A percentile compares a stretch with the other conserved stretches of the same genome.
Conservation (phyloP, 2,329 filamentous ascomycete species). For the Myotisia sp. region DNA sequence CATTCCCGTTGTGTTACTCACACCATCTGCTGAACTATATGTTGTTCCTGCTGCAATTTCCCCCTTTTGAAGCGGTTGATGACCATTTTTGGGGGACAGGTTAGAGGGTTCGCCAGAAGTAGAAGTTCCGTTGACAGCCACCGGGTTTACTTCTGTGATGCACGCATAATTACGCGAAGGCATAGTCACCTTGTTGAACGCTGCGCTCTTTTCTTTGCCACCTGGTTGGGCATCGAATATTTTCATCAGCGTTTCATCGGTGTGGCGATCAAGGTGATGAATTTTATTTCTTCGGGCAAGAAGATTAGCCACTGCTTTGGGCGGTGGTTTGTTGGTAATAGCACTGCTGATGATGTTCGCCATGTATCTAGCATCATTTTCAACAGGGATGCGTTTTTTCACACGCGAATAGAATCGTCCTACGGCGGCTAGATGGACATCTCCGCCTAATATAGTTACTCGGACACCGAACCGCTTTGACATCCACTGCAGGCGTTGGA, state of each 20-base stretch:
- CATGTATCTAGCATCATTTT: slow-evolving; percentile 49
- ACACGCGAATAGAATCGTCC: slow-evolving; percentile 52
- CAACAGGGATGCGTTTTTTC: slow-evolving; percentile 40
- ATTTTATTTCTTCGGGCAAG: slow-evolving; percentile 51
- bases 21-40: slow-evolving; percentile 54
- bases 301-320: slow-evolving; percentile 50
- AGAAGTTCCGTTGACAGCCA: slow-evolving; percentile 14
- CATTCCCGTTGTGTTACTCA: slow-evolving; percentile 24
- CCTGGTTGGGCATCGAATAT: slow-evolving; percentile 49
- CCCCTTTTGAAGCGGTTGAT: slow-evolving; percentile 57
- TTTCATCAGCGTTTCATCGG: slow-evolving; percentile 50
- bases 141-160: slow-evolving; percentile 38
- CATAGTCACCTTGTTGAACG: slow-evolving; percentile 76
- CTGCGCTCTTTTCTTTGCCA: slow-evolving; percentile 47
- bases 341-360: slow-evolving; percentile 50
- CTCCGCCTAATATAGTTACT: slow-evolving; percentile 49
- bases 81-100: slow-evolving; percentile 43
- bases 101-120: slow-evolving; percentile 6
- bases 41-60: slow-evolving; percentile 64
- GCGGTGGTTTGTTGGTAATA: slow-evolving; percentile 55
- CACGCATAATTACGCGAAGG: slow-evolving; percentile 51
- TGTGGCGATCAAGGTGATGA: slow-evolving; percentile 48
- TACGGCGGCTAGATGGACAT: slow-evolving; percentile 50
- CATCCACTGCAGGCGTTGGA: slow-evolving; percentile 49
- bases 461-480: slow-evolving; percentile 42